Evolutionary conservation across 208 protist species (phyloP).

Genomic region (Trypanosoma mega): DNA sequence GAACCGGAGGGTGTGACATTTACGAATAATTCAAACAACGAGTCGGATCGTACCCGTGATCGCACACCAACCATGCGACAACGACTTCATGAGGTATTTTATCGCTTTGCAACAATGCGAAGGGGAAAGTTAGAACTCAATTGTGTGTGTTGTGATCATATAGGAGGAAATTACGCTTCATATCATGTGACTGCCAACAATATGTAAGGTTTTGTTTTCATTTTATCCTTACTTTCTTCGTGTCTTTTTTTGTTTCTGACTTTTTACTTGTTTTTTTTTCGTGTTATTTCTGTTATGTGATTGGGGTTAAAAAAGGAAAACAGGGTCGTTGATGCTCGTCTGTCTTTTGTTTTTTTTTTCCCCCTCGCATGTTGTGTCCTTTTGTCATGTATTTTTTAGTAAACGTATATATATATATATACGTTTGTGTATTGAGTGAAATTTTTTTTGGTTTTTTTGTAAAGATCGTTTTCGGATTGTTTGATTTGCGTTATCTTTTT

Average conservation of each 20-base stretch:
- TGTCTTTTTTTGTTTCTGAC: no score
- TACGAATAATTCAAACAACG: conserved; percentile 7
- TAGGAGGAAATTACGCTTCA: conserved; percentile 84
- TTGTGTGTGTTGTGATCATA: conserved; percentile 90
- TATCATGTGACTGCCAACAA: conserved; percentile 58
- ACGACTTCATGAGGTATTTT: conserved; percentile 66
- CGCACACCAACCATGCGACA: conserved; percentile 31
- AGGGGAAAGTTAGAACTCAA: conserved; percentile 81
- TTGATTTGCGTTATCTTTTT: not conserved
- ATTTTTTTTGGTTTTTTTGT: conserved; percentile 1
- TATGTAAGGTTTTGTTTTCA: conserved; percentile 2
- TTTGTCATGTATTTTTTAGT: no score
- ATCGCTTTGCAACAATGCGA: conserved; percentile 74
- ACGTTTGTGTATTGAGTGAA: no score
- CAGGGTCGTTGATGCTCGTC: not conserved
- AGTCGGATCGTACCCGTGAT: conserved; percentile 3
- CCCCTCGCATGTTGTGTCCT: not conserved
- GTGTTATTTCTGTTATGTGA: no score
- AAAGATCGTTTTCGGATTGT: not conserved
- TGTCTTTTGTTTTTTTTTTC: conserved; percentile 1
- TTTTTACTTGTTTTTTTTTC: no score
- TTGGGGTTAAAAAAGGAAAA: not conserved
- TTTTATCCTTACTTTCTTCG: not conserved
- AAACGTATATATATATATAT: no score
- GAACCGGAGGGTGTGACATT: conserved; percentile 73